Conservation (phyloP, 2,329 filamentous ascomycete genomes). For the Sporothrix variecibatus region DNA sequence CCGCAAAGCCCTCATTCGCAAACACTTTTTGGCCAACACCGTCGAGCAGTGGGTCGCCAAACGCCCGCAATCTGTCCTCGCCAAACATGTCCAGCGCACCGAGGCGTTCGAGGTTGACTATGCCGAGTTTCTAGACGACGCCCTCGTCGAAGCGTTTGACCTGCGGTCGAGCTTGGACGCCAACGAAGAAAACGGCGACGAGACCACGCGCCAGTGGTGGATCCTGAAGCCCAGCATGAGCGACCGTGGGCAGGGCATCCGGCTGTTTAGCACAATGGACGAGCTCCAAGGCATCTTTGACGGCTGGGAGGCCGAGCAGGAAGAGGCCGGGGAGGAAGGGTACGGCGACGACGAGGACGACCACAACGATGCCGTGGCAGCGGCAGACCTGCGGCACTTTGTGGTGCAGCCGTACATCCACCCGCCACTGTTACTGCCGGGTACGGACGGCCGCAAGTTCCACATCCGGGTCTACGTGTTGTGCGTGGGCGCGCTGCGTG, state of each 20-base stretch:
- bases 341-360: conserved; percentile 58
- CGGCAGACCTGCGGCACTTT: conserved; percentile 92
- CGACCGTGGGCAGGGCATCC: conserved; percentile 89
- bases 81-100: conserved; percentile 70
- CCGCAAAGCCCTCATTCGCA: conserved; percentile 92
- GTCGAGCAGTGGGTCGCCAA: conserved; percentile 85
- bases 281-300: conserved; percentile 88
- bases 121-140: conserved; percentile 93
- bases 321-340: conserved; percentile 63
- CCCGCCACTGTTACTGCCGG: conserved; percentile 73
- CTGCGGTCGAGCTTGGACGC: conserved; percentile 73
- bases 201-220: conserved; percentile 77
- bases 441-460: conserved; percentile 74
- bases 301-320: conserved; percentile 68
- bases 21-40: conserved; percentile 87
- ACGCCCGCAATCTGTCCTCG: conserved; percentile 70
- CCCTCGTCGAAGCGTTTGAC: conserved; percentile 86
- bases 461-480: conserved; percentile 93
- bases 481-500: conserved; percentile 72
- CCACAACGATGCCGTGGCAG: conserved; percentile 64
- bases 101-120: conserved; percentile 95
- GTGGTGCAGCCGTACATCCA: conserved; percentile 94
- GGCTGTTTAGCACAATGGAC: conserved; percentile 81
- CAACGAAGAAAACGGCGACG: conserved; percentile 50
- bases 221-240: conserved; percentile 98